Base-by-base conservation (phyloP, 2,329 filamentous ascomycete species). In the Epichloe gansuensis region DNA sequence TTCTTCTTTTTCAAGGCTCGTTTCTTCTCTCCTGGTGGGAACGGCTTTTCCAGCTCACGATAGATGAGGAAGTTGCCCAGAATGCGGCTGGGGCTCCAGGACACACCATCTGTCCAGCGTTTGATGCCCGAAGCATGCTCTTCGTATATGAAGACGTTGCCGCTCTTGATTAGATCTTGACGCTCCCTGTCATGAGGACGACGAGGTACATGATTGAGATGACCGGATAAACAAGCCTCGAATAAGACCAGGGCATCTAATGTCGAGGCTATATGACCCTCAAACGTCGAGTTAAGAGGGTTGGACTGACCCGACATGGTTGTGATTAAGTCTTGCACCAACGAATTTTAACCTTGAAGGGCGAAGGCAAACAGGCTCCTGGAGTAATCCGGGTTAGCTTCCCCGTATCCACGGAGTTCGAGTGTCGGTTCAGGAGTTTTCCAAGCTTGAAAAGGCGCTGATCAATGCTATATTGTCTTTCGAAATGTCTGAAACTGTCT, bases 51-150 rank as follows among this genome's bases (percentile, higher is more conserved):
- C 43, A 94, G 76, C 65, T 95, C 87, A 34, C 89, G 82, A 62
- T 95, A 95, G 58, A 94, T 80, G 43, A 95, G 76, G 60, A 89
- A 94, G 64, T 93, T 93, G 53, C 84, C 85, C 47, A 91, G 74
- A 47, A 94, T 91, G 15, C 86, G 83, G 66, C 84, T 94, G 0
- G 90, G 90, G 59, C 87, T 94, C 90, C 90, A 96, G 6, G 85
- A 84, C 11, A 91, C 81, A 13, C 90, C 89, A 59, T 96, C 90
- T 0, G 89, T 95, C 90, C 90, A 96, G 52, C 90, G 78, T 71
- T 94, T 94, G 70, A 95, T 95, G 5, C 89, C 89, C 0, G 89
- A 94, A 0, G 87, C 84, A 55, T 88, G 84, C 65, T 95, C 89
- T 62, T 95, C 89, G 66, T 95, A 96, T 58, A 95, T 87, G 68